Evolutionary conservation across 140 eudicot species (phyloP).

Genomic region (Erigeron philadelphicus): DNA sequence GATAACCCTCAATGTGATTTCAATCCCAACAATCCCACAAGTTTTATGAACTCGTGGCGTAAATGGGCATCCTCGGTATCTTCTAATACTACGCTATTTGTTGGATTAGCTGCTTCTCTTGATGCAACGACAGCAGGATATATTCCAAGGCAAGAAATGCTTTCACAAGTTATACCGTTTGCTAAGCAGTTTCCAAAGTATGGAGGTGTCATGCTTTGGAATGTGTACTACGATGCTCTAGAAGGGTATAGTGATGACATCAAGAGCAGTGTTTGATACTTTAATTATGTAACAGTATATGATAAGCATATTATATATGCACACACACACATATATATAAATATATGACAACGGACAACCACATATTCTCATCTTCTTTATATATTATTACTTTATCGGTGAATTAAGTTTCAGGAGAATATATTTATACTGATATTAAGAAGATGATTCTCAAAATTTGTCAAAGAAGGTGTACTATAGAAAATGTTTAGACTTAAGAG

Average conservation of each 20-base stretch:
- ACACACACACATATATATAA: too few species aligned
- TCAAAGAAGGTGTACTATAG: too few species aligned
- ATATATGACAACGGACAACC: too few species aligned
- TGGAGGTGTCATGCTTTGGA: conserved; percentile 20
- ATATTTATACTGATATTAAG: too few species aligned
- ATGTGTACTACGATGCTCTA: neutral
- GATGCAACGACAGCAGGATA: neutral
- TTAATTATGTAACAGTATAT: too few species aligned
- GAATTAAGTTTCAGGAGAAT: too few species aligned
- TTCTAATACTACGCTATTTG: neutral
- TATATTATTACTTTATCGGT: too few species aligned
- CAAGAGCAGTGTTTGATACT: conserved; percentile 3
- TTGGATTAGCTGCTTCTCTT: neutral
- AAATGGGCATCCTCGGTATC: conserved; percentile 4
- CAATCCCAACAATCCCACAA: neutral
- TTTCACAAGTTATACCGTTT: neutral
- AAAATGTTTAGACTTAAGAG: too few species aligned
- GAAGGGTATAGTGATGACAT: neutral
- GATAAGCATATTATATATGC: too few species aligned
- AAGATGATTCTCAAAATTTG: too few species aligned
- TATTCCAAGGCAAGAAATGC: neutral
- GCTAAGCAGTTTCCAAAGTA: conserved; percentile 10
- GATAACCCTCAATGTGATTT: conserved; percentile 11
- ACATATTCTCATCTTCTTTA: too few species aligned
- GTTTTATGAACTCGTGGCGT: conserved; percentile 15